phyloP scores from a whole-genome alignment of 352 stramenopile species.

The Elongisporangium undulatum region DNA sequence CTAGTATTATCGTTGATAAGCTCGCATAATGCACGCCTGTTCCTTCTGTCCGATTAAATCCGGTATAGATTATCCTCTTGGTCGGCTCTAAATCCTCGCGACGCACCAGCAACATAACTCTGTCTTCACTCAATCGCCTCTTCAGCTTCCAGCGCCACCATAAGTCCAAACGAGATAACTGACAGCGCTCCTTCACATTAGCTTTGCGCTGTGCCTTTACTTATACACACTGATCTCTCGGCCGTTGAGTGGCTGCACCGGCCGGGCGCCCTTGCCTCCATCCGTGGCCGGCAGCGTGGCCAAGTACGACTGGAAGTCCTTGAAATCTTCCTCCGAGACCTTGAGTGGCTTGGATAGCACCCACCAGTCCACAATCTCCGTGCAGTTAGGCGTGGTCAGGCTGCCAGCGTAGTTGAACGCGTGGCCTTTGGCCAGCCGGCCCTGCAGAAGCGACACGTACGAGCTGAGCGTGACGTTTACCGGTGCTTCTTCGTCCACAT shows the following conservation, averaged over 20 bases:
- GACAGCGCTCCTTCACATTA: not conserved
- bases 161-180: not conserved
- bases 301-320: slow-evolving; percentile 25
- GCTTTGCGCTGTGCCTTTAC: not conserved
- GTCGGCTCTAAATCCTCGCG: too few species aligned
- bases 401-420: slow-evolving; percentile 71
- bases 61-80: too few species aligned
- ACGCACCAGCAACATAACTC: too few species aligned
- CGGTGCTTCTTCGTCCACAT: slow-evolving; percentile 5
- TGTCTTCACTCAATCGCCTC: not conserved
- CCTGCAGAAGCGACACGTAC: slow-evolving; percentile 21
- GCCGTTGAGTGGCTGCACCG: slow-evolving; percentile 32
- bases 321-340: slow-evolving; percentile 30
- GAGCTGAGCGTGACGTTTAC: slow-evolving; percentile 15
- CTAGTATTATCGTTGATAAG: too few species aligned
- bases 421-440: slow-evolving; percentile 6
- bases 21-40: too few species aligned
- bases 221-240: slow-evolving; percentile 10
- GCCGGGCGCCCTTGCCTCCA: slow-evolving; percentile 38
- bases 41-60: too few species aligned
- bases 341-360: slow-evolving; percentile 43
- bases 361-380: slow-evolving; percentile 63
- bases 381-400: slow-evolving; percentile 47
- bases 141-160: not conserved
- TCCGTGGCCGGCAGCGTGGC: slow-evolving; percentile 28